These are phyloP conservation scores for Saitozyma sp. DNA, from an alignment of 768 basidiomycete species.

Conservation along the genomic window DNA sequence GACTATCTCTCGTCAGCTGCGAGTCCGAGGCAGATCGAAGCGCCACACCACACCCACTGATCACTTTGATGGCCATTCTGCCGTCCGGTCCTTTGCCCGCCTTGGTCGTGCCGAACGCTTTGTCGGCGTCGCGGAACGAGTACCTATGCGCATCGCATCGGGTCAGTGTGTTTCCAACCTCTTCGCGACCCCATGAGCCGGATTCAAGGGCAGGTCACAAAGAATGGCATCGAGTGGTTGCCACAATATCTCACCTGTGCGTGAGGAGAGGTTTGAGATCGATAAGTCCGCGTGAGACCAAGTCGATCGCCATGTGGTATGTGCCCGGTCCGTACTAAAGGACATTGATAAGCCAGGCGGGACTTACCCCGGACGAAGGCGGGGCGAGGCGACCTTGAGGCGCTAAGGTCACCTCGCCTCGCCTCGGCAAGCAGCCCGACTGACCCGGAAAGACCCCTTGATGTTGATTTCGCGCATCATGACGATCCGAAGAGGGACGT, in stretches of 20 bases:
- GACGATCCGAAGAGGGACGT: conserved; percentile 14
- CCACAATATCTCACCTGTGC: conserved; percentile 56
- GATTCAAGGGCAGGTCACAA: too few species aligned
- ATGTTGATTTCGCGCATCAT: conserved; percentile 11
- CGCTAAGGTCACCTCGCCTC: neutral
- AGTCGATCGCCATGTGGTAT: conserved; percentile 70
- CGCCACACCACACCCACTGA: conserved; percentile 11
- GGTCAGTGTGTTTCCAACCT: neutral
- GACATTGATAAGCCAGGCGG: neutral
- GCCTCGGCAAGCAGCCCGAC: neutral
- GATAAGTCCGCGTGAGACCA: conserved; percentile 76
- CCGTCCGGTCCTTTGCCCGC: conserved; percentile 79
- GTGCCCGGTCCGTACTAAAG: conserved; percentile 27
- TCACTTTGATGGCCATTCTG: conserved; percentile 52
- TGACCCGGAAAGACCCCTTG: conserved; percentile 19
- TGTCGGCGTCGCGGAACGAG: conserved; percentile 69
- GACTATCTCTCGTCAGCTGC: too few species aligned
- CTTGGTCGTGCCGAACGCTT: conserved; percentile 77
- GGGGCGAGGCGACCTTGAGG: too few species aligned
- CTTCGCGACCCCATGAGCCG: too few species aligned
- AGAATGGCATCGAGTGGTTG: neutral
- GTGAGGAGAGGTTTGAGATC: conserved; percentile 85
- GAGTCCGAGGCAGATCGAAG: too few species aligned
- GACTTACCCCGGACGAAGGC: too few species aligned
- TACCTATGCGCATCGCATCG: conserved; percentile 54